phyloP scores from a whole-genome alignment of 1,284 basidiomycete species.

The Tetrapyrgos nigripes region DNA sequence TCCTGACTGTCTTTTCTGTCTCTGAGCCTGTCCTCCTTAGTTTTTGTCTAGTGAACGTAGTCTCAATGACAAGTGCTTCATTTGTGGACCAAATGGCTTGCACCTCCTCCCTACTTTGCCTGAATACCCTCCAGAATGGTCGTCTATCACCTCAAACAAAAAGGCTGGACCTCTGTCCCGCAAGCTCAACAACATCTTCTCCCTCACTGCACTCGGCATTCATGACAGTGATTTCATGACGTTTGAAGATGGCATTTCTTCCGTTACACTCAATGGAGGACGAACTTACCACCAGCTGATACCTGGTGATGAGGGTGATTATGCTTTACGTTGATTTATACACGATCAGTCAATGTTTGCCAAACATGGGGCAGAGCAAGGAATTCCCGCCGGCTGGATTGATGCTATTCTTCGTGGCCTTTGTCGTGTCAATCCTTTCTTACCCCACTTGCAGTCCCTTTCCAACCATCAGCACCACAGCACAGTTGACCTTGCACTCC shows the following conservation, averaged over 20 bases:
- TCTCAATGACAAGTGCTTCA: constrained; percentile 6
- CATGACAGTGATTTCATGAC: constrained; percentile 9
- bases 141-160: not conserved
- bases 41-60: too few species aligned
- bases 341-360: not conserved
- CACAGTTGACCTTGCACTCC: constrained; percentile 1
- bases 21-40: too few species aligned
- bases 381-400: not conserved
- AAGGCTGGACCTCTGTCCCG: constrained; percentile 4
- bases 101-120: not conserved
- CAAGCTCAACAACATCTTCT: constrained; percentile 6
- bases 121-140: constrained; percentile 2
- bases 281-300: constrained; percentile 8
- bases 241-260: not conserved
- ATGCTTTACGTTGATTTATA: constrained; percentile 15
- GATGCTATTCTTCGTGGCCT: too few species aligned
- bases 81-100: constrained; percentile 3
- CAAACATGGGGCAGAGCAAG: not conserved
- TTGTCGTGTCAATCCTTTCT: too few species aligned
- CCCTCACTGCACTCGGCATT: constrained; percentile 2
- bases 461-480: too few species aligned
- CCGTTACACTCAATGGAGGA: constrained; percentile 4
- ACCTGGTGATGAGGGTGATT: constrained; percentile 3
- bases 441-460: too few species aligned
- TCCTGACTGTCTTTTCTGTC: too few species aligned